Evolutionary conservation across 306 rosid genomes (phyloP).

Genomic region (Canavalia gladiata): DNA sequence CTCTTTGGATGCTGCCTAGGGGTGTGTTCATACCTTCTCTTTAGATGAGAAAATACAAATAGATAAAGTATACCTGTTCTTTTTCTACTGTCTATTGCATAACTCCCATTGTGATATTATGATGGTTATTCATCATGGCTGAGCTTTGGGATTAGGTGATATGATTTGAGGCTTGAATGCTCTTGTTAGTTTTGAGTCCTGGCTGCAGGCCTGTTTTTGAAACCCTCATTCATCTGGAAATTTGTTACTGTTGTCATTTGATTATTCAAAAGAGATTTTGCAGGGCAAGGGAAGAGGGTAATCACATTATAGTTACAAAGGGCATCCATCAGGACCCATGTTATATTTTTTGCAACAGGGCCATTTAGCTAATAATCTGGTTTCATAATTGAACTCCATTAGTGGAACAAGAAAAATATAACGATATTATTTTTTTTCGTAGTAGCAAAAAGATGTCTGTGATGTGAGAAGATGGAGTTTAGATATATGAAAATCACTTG

Average conservation of each 20-base stretch:
- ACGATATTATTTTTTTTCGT: too few species aligned
- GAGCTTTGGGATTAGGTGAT: background rate
- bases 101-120: background rate
- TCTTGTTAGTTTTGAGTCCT: slow-evolving; percentile 7
- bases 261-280: slow-evolving; percentile 5
- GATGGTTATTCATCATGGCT: background rate
- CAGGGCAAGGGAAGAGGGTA: background rate
- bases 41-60: background rate
- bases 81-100: background rate
- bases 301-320: background rate
- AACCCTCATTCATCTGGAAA: background rate
- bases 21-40: background rate
- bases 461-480: too few species aligned
- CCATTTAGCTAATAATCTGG: too few species aligned
- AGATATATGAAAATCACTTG: too few species aligned
- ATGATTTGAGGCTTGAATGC: background rate
- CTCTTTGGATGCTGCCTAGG: background rate
- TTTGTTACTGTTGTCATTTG: background rate
- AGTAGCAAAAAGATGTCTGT: too few species aligned
- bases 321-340: too few species aligned
- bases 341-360: too few species aligned
- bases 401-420: too few species aligned
- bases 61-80: background rate
- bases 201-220: background rate
- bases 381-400: too few species aligned